These are phyloP conservation scores for Eucalyptus tenuipes DNA, from an alignment of 345 rosid species.

Conservation along the genomic window DNA sequence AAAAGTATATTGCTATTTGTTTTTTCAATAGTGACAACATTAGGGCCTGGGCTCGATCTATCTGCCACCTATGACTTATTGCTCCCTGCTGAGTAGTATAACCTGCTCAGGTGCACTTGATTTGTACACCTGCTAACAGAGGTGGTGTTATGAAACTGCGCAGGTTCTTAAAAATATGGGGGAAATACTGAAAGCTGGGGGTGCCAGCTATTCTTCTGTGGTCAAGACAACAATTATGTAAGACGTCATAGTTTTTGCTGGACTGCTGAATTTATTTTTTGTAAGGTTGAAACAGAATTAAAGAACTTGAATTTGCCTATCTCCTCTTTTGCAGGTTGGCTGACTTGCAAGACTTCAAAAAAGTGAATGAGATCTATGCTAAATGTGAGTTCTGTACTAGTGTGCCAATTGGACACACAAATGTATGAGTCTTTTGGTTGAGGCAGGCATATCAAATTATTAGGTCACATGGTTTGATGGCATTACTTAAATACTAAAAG, in stretches of 20 bases:
- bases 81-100: background rate
- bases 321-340: constrained; percentile 52
- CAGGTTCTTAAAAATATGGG: constrained; percentile 57
- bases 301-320: background rate
- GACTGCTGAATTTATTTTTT: background rate
- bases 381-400: constrained; percentile 51
- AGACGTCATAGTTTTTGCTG: background rate
- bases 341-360: constrained; percentile 88
- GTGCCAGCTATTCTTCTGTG: constrained; percentile 39
- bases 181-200: constrained; percentile 48
- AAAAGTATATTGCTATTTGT: background rate
- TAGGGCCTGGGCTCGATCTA: background rate
- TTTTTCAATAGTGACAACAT: background rate
- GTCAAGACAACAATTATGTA: constrained; percentile 64
- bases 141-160: background rate
- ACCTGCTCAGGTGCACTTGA: background rate
- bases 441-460: background rate
- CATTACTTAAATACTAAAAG: background rate
- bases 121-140: background rate
- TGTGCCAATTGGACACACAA: background rate
- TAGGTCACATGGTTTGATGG: background rate
- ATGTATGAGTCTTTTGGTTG: background rate
- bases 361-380: constrained; percentile 86
- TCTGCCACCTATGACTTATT: background rate
- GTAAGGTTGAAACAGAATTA: background rate